Conservation (phyloP, 306 rosid species). For the Cucurbita moschata region DNA sequence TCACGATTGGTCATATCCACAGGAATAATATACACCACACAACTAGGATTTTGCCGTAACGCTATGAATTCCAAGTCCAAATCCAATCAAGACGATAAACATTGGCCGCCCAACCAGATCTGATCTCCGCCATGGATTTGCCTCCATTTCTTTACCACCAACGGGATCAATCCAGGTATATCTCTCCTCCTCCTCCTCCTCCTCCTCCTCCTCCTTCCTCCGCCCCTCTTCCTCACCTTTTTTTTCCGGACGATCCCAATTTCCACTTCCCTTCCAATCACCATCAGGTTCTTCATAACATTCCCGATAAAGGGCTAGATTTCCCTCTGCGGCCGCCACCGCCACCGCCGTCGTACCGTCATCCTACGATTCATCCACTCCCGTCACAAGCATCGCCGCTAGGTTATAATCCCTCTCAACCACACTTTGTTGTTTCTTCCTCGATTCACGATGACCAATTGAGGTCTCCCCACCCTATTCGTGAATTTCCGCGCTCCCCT, state of each 20-base stretch:
- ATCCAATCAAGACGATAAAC: not conserved
- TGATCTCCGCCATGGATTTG: slow-evolving; percentile 3
- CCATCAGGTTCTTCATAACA: not conserved
- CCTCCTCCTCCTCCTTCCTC: not conserved
- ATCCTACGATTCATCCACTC: not conserved
- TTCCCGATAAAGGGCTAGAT: not conserved
- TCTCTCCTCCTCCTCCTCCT: not conserved
- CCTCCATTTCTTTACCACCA: slow-evolving; percentile 7
- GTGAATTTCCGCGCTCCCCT: slow-evolving; percentile 2
- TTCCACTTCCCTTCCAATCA: not conserved
- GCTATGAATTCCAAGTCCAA: not conserved
- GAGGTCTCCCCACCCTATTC: not conserved
- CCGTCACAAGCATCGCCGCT: not conserved
- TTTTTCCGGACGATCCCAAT: slow-evolving; percentile 4
- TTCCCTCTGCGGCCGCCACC: not conserved
- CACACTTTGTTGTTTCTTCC: not conserved
- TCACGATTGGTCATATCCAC: not conserved
- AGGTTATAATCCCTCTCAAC: not conserved
- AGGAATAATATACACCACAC: not conserved
- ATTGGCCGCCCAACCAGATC: slow-evolving; percentile 1
- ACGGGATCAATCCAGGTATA: slow-evolving; percentile 6
- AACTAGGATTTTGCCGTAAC: not conserved
- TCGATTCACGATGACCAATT: not conserved
- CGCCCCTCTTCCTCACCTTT: not conserved
- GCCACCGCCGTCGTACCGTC: not conserved